Conservation (phyloP, 2,329 filamentous ascomycete species). For the Fusarium pseudograminearum region DNA sequence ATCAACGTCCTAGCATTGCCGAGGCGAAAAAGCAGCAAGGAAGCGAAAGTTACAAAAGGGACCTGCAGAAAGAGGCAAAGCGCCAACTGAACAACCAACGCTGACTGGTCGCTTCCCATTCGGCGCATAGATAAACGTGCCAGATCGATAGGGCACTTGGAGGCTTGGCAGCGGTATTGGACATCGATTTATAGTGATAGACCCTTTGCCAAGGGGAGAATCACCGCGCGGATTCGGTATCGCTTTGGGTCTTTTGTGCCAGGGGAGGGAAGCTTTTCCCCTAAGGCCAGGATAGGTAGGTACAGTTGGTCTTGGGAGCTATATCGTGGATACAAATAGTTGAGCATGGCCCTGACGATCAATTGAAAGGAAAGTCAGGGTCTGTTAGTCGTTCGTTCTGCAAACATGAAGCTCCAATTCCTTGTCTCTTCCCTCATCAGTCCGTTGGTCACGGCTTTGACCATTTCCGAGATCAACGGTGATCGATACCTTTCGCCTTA, state of each 20-base stretch:
- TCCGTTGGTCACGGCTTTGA: conserved; percentile 54
- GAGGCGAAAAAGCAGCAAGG: conserved; percentile 31
- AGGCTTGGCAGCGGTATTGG: conserved; percentile 26
- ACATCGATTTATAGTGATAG: conserved; percentile 18
- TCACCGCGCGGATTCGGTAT: conserved; percentile 26
- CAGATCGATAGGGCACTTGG: conserved; percentile 45
- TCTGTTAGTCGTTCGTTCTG: not conserved
- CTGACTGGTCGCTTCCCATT: conserved; percentile 37
- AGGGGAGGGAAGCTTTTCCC: not conserved
- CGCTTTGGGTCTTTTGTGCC: conserved; percentile 33
- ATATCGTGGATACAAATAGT: conserved; percentile 38
- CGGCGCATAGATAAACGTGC: conserved; percentile 47
- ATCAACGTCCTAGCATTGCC: conserved; percentile 23
- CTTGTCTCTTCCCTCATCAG: conserved; percentile 46
- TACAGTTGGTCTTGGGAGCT: not conserved
- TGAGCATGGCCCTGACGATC: conserved; percentile 13
- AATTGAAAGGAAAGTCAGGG: conserved; percentile 7
- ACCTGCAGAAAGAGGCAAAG: conserved; percentile 48
- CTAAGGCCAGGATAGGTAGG: conserved; percentile 25
- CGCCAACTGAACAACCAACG: conserved; percentile 7
- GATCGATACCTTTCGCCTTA: conserved; percentile 72
- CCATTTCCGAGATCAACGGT: conserved; percentile 75
- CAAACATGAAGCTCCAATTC: conserved; percentile 49
- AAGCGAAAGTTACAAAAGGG: conserved; percentile 28
- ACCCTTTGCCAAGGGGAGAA: conserved; percentile 24